Base-by-base conservation (phyloP, 163 green algal species). In the Volvox carteri region DNA sequence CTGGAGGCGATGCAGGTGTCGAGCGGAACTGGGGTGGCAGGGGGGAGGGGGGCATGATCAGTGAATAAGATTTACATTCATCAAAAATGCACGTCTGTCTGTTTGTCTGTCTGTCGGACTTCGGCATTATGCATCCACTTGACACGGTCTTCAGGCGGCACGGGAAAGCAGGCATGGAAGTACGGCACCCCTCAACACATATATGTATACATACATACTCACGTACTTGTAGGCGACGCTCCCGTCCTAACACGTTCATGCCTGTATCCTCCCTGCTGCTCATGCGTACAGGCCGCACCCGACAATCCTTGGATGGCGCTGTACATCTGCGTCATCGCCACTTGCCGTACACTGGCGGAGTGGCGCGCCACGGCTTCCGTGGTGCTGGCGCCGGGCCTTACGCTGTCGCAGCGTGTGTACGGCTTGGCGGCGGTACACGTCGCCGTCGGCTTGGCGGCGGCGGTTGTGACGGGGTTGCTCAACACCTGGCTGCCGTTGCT, bases 401-500 rank as follows among this genome's bases (percentile, higher is more conserved):
- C 54, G 1, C 11, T 23, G 1, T 7, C 21, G 62, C 62, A 68
- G 37, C 80, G 80, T 0, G 18, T 78, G 52, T 79, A 58, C 48
- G 81, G 65, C 65, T 28, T 87, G 44, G 65, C 48, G 65, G 65
- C 46, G 30, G 65, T 46, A 35, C 81, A 87, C 81, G 12, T 52
- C 2, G 65, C 46, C 9, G 72, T 46, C 33, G 81, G 39, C 2
- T 30, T 35, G 7, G 62, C 81, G 7, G 44, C 30, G n/a, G 81
- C 54, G 46, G 18, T 87, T 30, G 46, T 87, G 81, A 87, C 85
- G 41, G 74, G 75, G 23, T 58, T 90, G 56, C 41, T 78, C 8
- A 90, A 78, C 73, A 90, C 58, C 7, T 86, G 85, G 74, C 74
- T 86, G 41, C 85, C 85, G 35, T 74, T 86, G 73, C 85, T 86